phyloP scores from a whole-genome alignment of 2,329 filamentous ascomycete species.

The Trichoderma guizhouense region DNA sequence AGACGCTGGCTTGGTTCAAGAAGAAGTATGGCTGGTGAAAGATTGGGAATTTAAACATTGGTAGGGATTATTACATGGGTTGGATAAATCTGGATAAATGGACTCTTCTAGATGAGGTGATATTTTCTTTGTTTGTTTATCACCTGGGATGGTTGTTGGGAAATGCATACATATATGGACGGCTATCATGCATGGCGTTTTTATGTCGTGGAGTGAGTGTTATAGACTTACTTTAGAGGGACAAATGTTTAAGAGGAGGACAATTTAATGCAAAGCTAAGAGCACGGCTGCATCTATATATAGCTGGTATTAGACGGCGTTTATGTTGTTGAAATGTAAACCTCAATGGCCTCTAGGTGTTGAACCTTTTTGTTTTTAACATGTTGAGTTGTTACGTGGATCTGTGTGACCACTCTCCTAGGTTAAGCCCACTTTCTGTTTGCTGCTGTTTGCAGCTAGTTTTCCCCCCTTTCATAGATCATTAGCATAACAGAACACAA shows the following conservation, averaged over 20 bases:
- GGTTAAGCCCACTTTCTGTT: too few relatives aligned
- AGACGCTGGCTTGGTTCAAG: constrained; percentile 58
- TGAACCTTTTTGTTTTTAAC: too few relatives aligned
- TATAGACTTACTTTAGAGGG: background rate
- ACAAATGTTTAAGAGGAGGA: background rate
- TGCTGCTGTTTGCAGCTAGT: too few relatives aligned
- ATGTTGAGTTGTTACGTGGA: too few relatives aligned
- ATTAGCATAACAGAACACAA: too few relatives aligned
- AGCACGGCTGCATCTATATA: background rate
- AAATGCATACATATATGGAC: constrained; percentile 1
- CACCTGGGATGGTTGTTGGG: background rate
- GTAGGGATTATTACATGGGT: background rate
- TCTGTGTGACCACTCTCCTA: too few relatives aligned
- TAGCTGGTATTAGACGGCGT: background rate
- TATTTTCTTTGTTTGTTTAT: background rate
- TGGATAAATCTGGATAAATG: background rate
- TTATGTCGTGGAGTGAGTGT: background rate
- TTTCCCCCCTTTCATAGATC: too few relatives aligned
- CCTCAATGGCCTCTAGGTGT: too few relatives aligned
- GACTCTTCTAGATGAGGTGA: background rate
- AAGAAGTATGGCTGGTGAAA: constrained; percentile 36
- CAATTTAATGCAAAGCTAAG: background rate
- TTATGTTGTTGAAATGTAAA: background rate
- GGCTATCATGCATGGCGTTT: constrained; percentile 5
- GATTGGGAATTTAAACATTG: background rate